phyloP scores from a whole-genome alignment of 257 asterid species.

The Mentha longifolia region DNA sequence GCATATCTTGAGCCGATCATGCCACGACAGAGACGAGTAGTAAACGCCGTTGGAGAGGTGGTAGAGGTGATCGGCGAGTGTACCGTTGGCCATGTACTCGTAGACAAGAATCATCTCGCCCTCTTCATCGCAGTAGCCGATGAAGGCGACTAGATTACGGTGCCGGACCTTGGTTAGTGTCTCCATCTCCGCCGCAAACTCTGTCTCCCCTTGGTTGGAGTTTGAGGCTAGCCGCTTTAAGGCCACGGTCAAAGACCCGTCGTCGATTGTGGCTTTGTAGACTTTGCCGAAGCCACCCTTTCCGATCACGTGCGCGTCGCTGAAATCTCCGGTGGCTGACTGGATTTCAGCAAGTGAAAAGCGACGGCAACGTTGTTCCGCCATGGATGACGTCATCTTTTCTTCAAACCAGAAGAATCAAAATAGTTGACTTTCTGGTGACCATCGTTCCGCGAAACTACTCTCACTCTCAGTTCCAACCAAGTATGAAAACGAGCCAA shows the following conservation, averaged over 20 bases:
- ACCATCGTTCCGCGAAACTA: too few species aligned
- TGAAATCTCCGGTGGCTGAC: slow-evolving; percentile 8
- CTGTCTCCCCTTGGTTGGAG: slow-evolving; percentile 2
- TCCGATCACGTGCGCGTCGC: too few species aligned
- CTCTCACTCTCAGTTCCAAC: too few species aligned
- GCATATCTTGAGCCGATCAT: slow-evolving; percentile 2
- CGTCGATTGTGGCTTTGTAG: background rate
- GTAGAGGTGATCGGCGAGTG: slow-evolving; percentile 12
- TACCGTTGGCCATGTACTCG: slow-evolving; percentile 12
- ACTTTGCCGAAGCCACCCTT: background rate
- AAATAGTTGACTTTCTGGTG: too few species aligned
- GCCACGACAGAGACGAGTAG: background rate
- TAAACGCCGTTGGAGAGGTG: too few species aligned
- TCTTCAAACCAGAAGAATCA: too few species aligned
- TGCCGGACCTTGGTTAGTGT: slow-evolving; percentile 2
- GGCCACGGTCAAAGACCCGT: slow-evolving; percentile 15
- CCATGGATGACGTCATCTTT: background rate
- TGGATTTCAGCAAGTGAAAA: background rate
- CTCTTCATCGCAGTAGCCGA: slow-evolving; percentile 18
- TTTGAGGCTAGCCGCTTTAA: background rate
- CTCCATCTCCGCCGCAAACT: slow-evolving; percentile 19
- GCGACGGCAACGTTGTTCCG: background rate
- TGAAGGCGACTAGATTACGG: background rate
- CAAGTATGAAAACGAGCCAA: too few species aligned
- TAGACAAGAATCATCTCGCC: slow-evolving; percentile 13